Base-by-base conservation (phyloP, 2,329 filamentous ascomycete genomes). In the Trichoderma polysporum region DNA sequence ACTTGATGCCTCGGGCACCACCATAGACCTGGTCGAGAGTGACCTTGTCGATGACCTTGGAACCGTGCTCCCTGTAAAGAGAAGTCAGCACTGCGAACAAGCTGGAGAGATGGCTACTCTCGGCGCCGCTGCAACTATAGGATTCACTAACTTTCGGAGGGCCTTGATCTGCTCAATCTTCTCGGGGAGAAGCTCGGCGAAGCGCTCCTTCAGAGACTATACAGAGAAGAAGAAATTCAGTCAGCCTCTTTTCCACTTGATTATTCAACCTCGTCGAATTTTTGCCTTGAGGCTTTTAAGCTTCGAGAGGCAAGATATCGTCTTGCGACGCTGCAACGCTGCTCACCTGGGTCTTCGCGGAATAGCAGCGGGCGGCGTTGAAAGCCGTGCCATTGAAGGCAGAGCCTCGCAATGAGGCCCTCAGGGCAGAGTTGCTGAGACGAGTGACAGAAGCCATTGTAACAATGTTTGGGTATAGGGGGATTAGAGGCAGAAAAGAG, bases 101-200 rank as follows among this genome's bases (percentile, higher is more conserved):
- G 15, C 15, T n/a, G 31, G 50, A 17, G 19, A n/a, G 15, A 35
- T 5, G 10, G 22, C 22, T 45, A 17, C 56, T 2, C 69, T 65
- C 50, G 66, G 83, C 27, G 53, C 33, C 27, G 54, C 49, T 25
- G 31, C 33, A 15, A 61, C 4, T 41, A 33, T 29, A 29, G 45
- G 19, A 2, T 31, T 53, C 13, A 68, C 90, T 80, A 86, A 97
- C 93, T 97, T 97, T 82, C 93, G 89, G 78, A 99, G 90, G 82
- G 93, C 90, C 92, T 99, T 99, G 86, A 99, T 93, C 89, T 98
- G 92, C 85, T 99, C 95, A 79, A 97, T 91, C 89, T 98, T 96
- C 81, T 90, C 93, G 75, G 95, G 95, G 71, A 99, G 87, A 78
- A 94, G 91, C 81, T 95, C 94, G 79, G 94, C 94, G 82, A 99